Conservation (phyloP, 176 grass and related monocot species). For the Stipa capillata region DNA sequence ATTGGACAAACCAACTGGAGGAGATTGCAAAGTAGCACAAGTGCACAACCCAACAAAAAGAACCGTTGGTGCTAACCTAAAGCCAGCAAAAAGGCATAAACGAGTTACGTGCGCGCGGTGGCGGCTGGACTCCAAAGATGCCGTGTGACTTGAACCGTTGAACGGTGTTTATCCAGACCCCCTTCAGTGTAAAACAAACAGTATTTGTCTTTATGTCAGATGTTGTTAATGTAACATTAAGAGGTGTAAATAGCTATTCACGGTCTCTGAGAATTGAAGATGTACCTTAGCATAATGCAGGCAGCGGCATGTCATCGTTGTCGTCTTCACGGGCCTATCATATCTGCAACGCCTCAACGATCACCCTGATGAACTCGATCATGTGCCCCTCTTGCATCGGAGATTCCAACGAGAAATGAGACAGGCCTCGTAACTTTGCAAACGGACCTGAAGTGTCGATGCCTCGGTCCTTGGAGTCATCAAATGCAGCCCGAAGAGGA, state of each 20-base stretch:
- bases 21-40: not conserved
- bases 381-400: not conserved
- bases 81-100: not conserved
- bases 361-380: not conserved
- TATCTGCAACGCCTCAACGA: not conserved
- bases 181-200: not conserved
- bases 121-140: not conserved
- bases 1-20: not conserved
- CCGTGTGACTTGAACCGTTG: not conserved
- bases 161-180: not conserved
- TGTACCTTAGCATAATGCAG: too few relatives aligned
- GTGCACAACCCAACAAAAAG: too few relatives aligned
- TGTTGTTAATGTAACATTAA: too few relatives aligned
- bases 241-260: too few relatives aligned
- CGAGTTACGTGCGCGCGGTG: too few relatives aligned
- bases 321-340: not conserved
- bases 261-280: too few relatives aligned
- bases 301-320: too few relatives aligned
- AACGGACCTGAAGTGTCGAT: not conserved
- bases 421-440: not conserved
- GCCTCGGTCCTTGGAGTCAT: too few relatives aligned
- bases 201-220: too few relatives aligned
- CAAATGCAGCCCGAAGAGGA: too few relatives aligned
- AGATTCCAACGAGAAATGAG: too few relatives aligned
- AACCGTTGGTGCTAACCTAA: too few relatives aligned